Evolutionary conservation across 495 filamentous ascomycete species (phyloP).

Genomic region (Chaetomidium leptoderma): DNA sequence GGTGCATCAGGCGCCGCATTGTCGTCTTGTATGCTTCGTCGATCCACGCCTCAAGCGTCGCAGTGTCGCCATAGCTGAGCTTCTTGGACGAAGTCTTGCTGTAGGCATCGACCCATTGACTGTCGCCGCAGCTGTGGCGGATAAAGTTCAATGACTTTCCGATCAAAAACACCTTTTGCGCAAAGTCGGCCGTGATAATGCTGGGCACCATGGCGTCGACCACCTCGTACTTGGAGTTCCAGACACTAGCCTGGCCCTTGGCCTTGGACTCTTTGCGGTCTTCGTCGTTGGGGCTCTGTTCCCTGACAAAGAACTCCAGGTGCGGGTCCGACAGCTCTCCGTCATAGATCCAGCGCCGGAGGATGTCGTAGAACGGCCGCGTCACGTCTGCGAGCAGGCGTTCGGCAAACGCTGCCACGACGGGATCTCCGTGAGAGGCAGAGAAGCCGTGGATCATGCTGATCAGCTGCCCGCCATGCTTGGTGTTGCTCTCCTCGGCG

Average conservation of each 20-base stretch:
- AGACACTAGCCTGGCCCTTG: conserved; percentile 80
- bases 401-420: conserved; percentile 91
- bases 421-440: conserved; percentile 88
- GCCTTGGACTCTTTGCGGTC: conserved; percentile 51
- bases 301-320: conserved; percentile 89
- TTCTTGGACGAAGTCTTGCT: conserved; percentile 93
- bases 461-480: conserved; percentile 89
- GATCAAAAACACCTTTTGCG: conserved; percentile 92
- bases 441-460: conserved; percentile 91
- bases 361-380: conserved; percentile 94
- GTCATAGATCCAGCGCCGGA: conserved; percentile 96
- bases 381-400: conserved; percentile 86
- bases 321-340: conserved; percentile 96
- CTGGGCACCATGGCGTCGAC: conserved; percentile 81
- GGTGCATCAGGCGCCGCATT: conserved; percentile 88
- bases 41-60: conserved; percentile 84
- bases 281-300: conserved; percentile 50
- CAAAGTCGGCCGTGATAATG: conserved; percentile 87
- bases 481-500: conserved; percentile 80
- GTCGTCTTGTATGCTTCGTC: conserved; percentile 97
- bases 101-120: conserved; percentile 92
- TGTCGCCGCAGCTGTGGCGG: conserved; percentile 87
- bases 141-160: conserved; percentile 99
- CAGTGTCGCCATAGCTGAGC: conserved; percentile 89
- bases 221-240: conserved; percentile 96